These are phyloP conservation scores for Piloderma croceum DNA, from an alignment of 768 basidiomycete genomes.

Conservation along the genomic window DNA sequence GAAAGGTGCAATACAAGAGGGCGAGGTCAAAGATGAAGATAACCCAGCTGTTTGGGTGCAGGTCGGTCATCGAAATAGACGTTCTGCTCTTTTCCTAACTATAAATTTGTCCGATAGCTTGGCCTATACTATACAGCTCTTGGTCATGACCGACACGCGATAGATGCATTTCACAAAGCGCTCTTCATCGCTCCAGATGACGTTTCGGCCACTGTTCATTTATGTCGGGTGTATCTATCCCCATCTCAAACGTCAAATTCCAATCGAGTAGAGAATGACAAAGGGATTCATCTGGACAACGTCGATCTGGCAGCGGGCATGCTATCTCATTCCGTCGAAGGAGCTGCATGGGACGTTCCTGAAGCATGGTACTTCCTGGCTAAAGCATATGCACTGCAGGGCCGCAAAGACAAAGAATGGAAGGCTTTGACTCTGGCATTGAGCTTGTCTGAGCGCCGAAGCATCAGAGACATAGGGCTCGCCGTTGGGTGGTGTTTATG, in stretches of 20 bases:
- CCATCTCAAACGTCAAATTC: not conserved
- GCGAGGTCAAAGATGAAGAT: conserved; percentile 79
- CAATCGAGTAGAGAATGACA: not conserved
- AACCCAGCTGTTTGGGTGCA: conserved; percentile 95
- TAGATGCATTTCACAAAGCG: conserved; percentile 80
- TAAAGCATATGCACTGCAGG: conserved; percentile 73
- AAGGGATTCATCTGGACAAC: conserved; percentile 31
- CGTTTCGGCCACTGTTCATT: conserved; percentile 70
- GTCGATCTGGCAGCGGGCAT: conserved; percentile 81
- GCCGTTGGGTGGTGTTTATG: conserved; percentile 69
- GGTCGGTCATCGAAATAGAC: conserved; percentile 33
- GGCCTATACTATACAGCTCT: conserved; percentile 67
- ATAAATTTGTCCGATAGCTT: conserved; percentile 41
- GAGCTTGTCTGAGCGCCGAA: conserved; percentile 51
- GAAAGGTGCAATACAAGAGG: conserved; percentile 89
- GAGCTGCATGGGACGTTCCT: conserved; percentile 82
- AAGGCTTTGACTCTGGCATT: conserved; percentile 74
- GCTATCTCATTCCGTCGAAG: conserved; percentile 70
- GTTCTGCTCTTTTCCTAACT: not conserved
- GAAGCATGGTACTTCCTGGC: conserved; percentile 95
- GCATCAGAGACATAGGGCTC: conserved; percentile 55
- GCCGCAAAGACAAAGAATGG: conserved; percentile 60
- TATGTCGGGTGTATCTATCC: conserved; percentile 69
- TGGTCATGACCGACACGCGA: conserved; percentile 52
- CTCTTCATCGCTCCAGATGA: conserved; percentile 82